Percentiles rank a stretch among this genome's conserved stretches.
phyloP scores from a whole-genome alignment of 23 red algal species.

The Gracilariopsis chorda region DNA sequence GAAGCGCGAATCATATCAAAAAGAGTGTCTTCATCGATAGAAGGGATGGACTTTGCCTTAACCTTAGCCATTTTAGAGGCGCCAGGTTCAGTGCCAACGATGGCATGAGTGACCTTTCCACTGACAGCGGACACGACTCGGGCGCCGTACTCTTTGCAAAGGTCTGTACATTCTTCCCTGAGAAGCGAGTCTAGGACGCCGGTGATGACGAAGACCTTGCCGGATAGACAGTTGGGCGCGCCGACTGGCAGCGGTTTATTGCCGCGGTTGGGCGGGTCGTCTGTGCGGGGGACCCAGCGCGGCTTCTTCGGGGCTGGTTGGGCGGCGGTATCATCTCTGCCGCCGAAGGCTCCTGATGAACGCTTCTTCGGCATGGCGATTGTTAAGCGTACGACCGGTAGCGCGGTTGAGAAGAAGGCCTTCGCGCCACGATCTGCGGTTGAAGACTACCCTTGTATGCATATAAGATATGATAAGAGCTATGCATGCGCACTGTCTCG shows the following conservation, averaged over 20 bases:
- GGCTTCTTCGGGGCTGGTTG: constrained; percentile 36
- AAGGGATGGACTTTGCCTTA: not conserved
- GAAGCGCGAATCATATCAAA: constrained; percentile 76
- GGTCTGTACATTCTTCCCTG: constrained; percentile 72
- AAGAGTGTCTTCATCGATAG: constrained; percentile 86
- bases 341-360: not conserved
- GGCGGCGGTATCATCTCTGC: not conserved
- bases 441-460: too few relatives aligned
- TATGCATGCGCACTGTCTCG: too few relatives aligned
- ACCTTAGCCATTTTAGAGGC: constrained; percentile 67
- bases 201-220: constrained; percentile 84
- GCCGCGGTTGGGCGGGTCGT: constrained; percentile 69
- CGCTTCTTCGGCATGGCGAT: not conserved
- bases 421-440: too few relatives aligned
- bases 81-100: constrained; percentile 81
- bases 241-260: constrained; percentile 75
- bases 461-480: too few relatives aligned
- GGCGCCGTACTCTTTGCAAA: constrained; percentile 77
- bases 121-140: constrained; percentile 65
- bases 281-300: constrained; percentile 28
- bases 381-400: too few relatives aligned
- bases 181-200: constrained; percentile 85
- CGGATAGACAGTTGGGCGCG: constrained; percentile 73
- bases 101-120: constrained; percentile 73
- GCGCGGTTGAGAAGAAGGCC: too few relatives aligned